Evolutionary conservation across 2,329 filamentous ascomycete species (phyloP), one percentile per base, ranked within the genome.

Genomic region (Aspergillus ibericus): DNA sequence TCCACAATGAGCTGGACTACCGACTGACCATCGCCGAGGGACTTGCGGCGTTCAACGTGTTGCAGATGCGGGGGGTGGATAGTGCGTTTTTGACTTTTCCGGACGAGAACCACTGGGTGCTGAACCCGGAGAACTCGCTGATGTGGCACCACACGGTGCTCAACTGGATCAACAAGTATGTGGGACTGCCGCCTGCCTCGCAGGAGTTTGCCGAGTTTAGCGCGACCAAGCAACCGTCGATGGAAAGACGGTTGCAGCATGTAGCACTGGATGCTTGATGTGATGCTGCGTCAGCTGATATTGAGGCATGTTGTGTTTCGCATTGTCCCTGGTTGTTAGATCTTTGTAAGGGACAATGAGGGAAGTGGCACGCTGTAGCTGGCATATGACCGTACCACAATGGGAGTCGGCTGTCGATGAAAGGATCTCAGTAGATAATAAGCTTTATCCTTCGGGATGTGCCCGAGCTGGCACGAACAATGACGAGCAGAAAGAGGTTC

Each of bases 1-100:
- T 98, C 55, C 93, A 98, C 75, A 93, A 87, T 69, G 91, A 95
- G 68, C 82, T 95, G 32, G 93, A 98, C 74, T 98, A 96, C 72
- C 85, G 93, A 16, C 79, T 97, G 25, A 89, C 92, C 0, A 88
- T 98, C 55, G 86, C 88, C 0, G 93, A 97, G 74, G 93, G 92
- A 0, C 75, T 96, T 54, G 85, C 90, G 2, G 89, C 91, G 53
- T 96, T 96, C 78, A 96, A 96, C 63, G 88, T 92, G 7, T 79
- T 96, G 29, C 92, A 96, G 76, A 84, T 86, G 22, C 83, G 84
- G 53, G 86, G 86, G 0, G 83, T 96, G 1, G 87, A 90, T 18
- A 95, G 90, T 73, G 87, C 88, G 64, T 85, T 96, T 63, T 70
- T 96, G 64, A 88, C 87, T 18, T 96, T 96, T 71, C 90, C 91